These are phyloP conservation scores for Groenewaldozyma salmanticensis DNA, from an alignment of 805 yeast species.

Conservation along the genomic window DNA sequence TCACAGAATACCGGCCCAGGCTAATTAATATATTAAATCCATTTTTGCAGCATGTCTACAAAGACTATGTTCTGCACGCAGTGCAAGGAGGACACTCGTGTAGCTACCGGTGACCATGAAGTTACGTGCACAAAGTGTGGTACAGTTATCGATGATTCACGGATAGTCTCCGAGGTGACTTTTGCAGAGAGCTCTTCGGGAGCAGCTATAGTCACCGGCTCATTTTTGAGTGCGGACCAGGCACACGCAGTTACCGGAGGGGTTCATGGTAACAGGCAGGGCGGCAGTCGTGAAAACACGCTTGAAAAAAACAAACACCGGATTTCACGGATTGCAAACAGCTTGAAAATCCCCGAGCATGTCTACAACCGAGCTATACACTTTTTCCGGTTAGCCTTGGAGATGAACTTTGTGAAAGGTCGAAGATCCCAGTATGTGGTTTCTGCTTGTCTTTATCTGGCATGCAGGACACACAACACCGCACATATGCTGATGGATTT, in stretches of 20 bases:
- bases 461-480: constrained; percentile 85
- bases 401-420: constrained; percentile 93
- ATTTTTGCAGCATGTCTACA: background rate
- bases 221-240: constrained; percentile 85
- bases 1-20: no score
- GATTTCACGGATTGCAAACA: constrained; percentile 69
- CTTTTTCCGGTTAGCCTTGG: constrained; percentile 81
- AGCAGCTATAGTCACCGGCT: constrained; percentile 93
- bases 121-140: constrained; percentile 71
- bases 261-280: constrained; percentile 14
- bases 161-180: constrained; percentile 90
- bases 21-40: no score
- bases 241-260: constrained; percentile 53
- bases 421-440: constrained; percentile 90
- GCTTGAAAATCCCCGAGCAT: constrained; percentile 71
- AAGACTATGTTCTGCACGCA: background rate
- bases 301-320: constrained; percentile 72
- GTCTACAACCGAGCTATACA: constrained; percentile 79
- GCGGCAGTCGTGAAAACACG: constrained; percentile 83
- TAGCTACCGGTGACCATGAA: background rate
- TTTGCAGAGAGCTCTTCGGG: constrained; percentile 90
- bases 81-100: background rate
- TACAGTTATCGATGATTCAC: constrained; percentile 79
- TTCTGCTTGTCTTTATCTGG: constrained; percentile 89
- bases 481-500: constrained; percentile 96